These are phyloP conservation scores for Epichloe sp. DNA, from an alignment of 2,329 filamentous ascomycete genomes.

Conservation along the genomic window DNA sequence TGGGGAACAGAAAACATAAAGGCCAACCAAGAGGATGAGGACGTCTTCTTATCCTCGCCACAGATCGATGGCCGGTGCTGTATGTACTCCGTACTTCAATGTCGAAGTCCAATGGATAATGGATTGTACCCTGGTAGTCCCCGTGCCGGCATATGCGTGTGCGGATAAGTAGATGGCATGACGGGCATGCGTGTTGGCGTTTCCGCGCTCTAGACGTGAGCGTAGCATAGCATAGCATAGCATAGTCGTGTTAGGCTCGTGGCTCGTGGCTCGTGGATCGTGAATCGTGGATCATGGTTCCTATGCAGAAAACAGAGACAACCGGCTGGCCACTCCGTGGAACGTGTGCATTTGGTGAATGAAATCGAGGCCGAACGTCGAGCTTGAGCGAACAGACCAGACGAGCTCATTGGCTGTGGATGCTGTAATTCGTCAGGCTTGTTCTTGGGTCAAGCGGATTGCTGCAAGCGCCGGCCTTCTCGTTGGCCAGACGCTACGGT, in stretches of 20 bases:
- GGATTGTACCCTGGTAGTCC: neutral
- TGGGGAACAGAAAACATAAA: slow-evolving; percentile 14
- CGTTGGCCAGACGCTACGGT: slow-evolving; percentile 18
- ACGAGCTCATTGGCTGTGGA: neutral
- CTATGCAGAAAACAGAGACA: neutral
- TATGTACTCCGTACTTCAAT: too few relatives aligned
- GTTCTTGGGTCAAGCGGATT: slow-evolving; percentile 15
- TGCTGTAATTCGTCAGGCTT: neutral
- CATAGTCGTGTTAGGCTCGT: neutral
- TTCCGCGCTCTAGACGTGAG: neutral
- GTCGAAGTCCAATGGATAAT: neutral
- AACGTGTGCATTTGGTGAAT: too few relatives aligned
- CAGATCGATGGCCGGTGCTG: neutral
- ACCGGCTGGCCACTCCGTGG: too few relatives aligned
- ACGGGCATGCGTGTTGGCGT: neutral
- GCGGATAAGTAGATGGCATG: neutral
- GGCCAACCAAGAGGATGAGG: slow-evolving; percentile 14
- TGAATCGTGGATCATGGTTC: neutral
- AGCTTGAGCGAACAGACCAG: neutral
- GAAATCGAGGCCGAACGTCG: too few relatives aligned
- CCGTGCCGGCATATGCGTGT: neutral
- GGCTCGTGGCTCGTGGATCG: neutral
- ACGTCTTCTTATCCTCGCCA: slow-evolving; percentile 17
- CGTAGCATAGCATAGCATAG: too few relatives aligned
- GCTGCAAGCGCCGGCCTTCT: slow-evolving; percentile 18